Evolutionary conservation across 306 rosid genomes (phyloP).

Genomic region (Cicer judaicum): DNA sequence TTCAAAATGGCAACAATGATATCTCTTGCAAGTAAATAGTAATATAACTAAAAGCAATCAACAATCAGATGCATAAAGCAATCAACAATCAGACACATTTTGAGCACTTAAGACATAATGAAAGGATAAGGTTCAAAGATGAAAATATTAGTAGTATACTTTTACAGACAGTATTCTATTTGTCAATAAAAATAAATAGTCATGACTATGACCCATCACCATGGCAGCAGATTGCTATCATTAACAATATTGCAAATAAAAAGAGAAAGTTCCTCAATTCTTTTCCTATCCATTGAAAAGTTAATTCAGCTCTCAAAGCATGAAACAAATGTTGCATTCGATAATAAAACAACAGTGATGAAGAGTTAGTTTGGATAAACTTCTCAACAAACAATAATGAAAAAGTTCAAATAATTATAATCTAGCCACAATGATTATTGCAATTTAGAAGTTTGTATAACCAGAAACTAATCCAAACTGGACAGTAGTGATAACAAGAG

Average conservation of each 20-base stretch:
- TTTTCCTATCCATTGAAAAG: conserved; percentile 9
- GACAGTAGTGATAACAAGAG: not conserved
- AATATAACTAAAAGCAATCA: conserved; percentile 21
- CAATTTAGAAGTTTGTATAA: not conserved
- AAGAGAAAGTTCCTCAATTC: not conserved
- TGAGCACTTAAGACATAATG: not conserved
- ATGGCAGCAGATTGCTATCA: not conserved
- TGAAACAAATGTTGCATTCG: not conserved
- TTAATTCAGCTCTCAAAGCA: not conserved
- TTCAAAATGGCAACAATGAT: conserved; percentile 24
- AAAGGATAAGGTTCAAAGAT: not conserved
- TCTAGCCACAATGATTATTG: not conserved
- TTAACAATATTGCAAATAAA: not conserved
- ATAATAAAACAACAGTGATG: not conserved
- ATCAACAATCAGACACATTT: conserved; percentile 21
- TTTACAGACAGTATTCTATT: not conserved
- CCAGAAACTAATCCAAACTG: conserved; percentile 5
- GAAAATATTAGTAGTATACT: conserved; percentile 14
- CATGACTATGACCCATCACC: conserved; percentile 1
- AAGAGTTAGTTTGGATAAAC: not conserved
- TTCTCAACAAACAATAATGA: not conserved
- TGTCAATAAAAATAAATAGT: not conserved
- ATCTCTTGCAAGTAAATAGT: not conserved
- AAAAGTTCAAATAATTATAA: not conserved
- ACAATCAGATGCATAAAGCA: conserved; percentile 23